Evolutionary conservation across 1,139 yeast species (phyloP), one percentile per base, ranked within the genome.

Genomic region (Zygoascus hellenicus): DNA sequence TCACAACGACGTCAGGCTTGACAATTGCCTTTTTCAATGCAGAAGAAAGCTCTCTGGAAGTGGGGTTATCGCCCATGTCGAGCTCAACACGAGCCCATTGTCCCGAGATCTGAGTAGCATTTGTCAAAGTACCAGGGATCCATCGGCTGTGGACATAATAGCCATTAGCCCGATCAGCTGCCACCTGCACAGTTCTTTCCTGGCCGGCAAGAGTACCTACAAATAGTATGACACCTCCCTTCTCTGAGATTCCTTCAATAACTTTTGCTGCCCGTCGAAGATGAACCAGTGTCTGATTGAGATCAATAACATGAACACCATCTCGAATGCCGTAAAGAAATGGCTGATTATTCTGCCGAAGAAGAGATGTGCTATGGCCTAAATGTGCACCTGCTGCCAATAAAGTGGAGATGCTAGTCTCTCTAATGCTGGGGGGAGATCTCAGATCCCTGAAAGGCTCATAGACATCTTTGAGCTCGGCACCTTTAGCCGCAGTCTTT

Each of bases 61-160:
- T 80, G 43, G 81, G 76, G 42, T 66, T 63, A 58, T 81, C 86
- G 17, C 72, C 77, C 69, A 81, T 77, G 60, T 79, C 81, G 48
- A 87, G 81, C 67, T 86, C 95, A 50, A 74, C 75, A 55, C 81
- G 71, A 36, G 70, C 76, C 77, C 80, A 78, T 37, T 58, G 59
- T 34, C 70, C 69, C 11, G 92, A 79, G 35, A 87, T 83, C 63
- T 82, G 86, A 34, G 81, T 72, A 48, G 88, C 81, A 68, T 92
- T 92, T 43, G 97, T 89, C 56, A 92, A 75, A 22, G 95, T 85
- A 55, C 98, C 98, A 2, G 97, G 96, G 49, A 87, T 80, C 98
- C 98, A 92, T 63, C 92, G 80, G 46, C 80, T 77, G 36, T 86
- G 77, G 29, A 92, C 92, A 60, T 84, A 88, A 67, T 80, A 88